A percentile compares a stretch with the other conserved stretches of the same genome.
Evolutionary conservation across 2,329 filamentous ascomycete species (phyloP).

Genomic region (Pseudogymnoascus sp.): DNA sequence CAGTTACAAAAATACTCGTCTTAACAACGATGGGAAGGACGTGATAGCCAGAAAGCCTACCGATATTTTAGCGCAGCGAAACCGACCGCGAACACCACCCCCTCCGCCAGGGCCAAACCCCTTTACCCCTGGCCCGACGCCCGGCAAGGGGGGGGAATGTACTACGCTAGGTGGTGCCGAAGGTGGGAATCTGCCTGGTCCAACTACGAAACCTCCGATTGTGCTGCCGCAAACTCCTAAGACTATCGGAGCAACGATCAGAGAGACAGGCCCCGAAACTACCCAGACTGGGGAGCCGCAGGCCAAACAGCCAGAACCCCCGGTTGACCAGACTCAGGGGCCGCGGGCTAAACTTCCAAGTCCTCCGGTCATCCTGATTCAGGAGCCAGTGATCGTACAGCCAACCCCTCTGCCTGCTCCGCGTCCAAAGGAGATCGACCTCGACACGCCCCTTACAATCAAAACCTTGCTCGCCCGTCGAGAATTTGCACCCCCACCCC

Average conservation of each 20-base stretch:
- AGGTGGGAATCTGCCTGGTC: background rate
- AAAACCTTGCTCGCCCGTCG: background rate
- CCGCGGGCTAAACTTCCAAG: background rate
- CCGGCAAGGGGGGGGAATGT: background rate
- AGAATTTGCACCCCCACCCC: background rate
- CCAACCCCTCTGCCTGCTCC: background rate
- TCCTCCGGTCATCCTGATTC: background rate
- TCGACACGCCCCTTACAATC: background rate
- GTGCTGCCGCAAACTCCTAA: background rate
- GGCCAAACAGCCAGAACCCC: background rate
- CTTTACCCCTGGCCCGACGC: background rate
- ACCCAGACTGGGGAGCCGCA: background rate
- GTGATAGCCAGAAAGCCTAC: background rate
- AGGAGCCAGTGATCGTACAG: background rate
- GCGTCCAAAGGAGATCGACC: background rate
- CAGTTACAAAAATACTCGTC: too few species aligned
- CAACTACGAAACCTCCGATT: background rate
- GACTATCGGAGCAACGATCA: background rate
- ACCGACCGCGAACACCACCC: background rate
- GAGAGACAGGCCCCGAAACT: background rate
- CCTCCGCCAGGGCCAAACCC: background rate
- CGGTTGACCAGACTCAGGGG: background rate
- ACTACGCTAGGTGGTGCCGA: background rate
- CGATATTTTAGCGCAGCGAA: background rate
- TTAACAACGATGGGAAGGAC: too few species aligned